Conservation (phyloP, 371 early-diverging fungal genomes). For the Syncephalastrum sp. region DNA sequence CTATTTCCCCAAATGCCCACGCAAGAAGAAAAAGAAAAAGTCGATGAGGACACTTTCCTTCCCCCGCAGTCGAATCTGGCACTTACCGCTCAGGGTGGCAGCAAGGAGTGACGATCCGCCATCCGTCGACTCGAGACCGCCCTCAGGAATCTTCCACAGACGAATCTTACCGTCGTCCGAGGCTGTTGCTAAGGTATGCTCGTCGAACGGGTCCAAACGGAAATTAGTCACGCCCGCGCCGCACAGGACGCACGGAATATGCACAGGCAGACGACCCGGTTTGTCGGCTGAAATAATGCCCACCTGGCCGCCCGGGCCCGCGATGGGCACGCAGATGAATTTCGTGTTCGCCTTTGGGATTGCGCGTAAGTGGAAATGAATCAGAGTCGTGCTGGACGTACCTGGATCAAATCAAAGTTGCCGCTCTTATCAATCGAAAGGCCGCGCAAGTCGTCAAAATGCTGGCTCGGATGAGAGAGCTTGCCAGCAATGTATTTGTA, state of each 20-base stretch:
- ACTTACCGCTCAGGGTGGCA: conserved; percentile 20
- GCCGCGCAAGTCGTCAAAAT: conserved; percentile 65
- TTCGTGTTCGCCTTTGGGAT: conserved; percentile 45
- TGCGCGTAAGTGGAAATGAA: neutral
- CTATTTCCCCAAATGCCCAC: conserved; percentile 5
- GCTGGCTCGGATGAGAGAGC: conserved; percentile 56
- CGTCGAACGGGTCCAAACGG: conserved; percentile 72
- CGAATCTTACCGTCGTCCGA: conserved; percentile 74
- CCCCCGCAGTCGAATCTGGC: neutral
- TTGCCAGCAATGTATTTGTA: conserved; percentile 75
- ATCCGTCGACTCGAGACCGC: conserved; percentile 40
- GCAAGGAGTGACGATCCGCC: conserved; percentile 22
- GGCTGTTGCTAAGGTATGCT: conserved; percentile 55
- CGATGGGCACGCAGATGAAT: conserved; percentile 69
- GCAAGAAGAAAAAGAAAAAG: neutral
- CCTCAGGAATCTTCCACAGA: conserved; percentile 71
- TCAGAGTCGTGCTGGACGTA: conserved; percentile 11
- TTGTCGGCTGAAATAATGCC: conserved; percentile 63
- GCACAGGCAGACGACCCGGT: conserved; percentile 69
- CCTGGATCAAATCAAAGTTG: conserved; percentile 64
- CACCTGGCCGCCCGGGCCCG: conserved; percentile 82
- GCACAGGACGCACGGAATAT: conserved; percentile 59
- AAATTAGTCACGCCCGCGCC: conserved; percentile 60
- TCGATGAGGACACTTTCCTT: neutral
- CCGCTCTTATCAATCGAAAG: conserved; percentile 67